Conservation (phyloP, 371 early-diverging fungal genomes). For the Saksenaea oblongispora region DNA sequence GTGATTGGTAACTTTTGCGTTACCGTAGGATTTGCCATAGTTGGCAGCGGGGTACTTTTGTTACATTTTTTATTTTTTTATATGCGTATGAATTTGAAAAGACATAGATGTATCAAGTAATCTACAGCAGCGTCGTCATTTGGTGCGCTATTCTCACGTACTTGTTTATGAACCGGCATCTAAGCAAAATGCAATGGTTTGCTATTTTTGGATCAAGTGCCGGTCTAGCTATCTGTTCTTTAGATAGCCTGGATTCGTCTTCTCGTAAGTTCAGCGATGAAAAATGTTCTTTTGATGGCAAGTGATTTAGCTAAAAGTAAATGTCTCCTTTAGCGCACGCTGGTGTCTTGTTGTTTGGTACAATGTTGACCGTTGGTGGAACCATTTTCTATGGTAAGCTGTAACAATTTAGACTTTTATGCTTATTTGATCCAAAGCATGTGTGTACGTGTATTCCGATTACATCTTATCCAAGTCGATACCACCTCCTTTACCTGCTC, state of each 20-base stretch:
- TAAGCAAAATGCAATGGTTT: conserved; percentile 65
- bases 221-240: conserved; percentile 64
- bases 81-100: background rate
- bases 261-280: background rate
- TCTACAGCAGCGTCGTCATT: conserved; percentile 75
- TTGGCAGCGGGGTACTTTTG: conserved; percentile 70
- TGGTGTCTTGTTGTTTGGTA: conserved; percentile 43
- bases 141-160: conserved; percentile 77
- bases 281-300: background rate
- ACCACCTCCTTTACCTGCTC: conserved; percentile 47
- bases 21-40: conserved; percentile 71
- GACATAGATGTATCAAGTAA: conserved; percentile 73
- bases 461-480: conserved; percentile 50
- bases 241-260: conserved; percentile 12
- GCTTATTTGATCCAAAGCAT: conserved; percentile 24
- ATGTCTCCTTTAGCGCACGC: background rate
- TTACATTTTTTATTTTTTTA: background rate
- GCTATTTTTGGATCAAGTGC: conserved; percentile 67
- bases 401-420: too few relatives aligned
- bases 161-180: conserved; percentile 55
- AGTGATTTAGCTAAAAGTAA: conserved; percentile 18
- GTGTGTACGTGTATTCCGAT: conserved; percentile 57
- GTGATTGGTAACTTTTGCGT: conserved; percentile 70
- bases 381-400: conserved; percentile 61
- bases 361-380: conserved; percentile 55